phyloP scores from a whole-genome alignment of 257 asterid genomes.

The Solanum bulbocastanum region DNA sequence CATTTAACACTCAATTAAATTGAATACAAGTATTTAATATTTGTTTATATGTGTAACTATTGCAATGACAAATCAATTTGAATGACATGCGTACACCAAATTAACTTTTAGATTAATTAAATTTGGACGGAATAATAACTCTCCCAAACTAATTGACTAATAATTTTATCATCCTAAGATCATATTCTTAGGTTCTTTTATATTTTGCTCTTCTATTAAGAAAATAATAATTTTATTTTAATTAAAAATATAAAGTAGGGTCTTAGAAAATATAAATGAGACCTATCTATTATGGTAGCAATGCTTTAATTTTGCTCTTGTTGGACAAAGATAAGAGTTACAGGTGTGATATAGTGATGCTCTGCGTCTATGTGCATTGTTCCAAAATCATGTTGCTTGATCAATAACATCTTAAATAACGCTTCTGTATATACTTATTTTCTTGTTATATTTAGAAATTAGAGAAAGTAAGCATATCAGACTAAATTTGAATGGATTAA shows the following conservation, averaged over 20 bases:
- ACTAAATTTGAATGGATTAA: background rate
- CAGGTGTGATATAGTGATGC: background rate
- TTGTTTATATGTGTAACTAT: no score
- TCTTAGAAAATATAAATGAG: background rate
- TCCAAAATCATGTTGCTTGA: background rate
- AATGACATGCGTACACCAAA: no score
- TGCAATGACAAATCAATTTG: no score
- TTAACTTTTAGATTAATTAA: no score
- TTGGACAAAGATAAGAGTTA: background rate
- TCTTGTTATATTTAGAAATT: background rate
- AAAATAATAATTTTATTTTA: no score
- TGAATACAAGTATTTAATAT: no score
- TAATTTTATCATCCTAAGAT: no score
- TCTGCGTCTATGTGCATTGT: background rate
- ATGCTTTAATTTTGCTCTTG: background rate
- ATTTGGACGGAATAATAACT: background rate
- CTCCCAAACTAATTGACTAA: background rate
- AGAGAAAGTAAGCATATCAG: background rate
- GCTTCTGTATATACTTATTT: background rate
- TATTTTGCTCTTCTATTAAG: background rate
- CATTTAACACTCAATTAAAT: background rate
- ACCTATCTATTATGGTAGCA: background rate
- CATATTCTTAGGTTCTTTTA: background rate
- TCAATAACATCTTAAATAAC: background rate
- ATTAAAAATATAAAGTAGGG: background rate